Evolutionary conservation across 805 yeast genomes (phyloP), one percentile per base, ranked within the genome.

Genomic region (Sugiyamaella chiloensis): DNA sequence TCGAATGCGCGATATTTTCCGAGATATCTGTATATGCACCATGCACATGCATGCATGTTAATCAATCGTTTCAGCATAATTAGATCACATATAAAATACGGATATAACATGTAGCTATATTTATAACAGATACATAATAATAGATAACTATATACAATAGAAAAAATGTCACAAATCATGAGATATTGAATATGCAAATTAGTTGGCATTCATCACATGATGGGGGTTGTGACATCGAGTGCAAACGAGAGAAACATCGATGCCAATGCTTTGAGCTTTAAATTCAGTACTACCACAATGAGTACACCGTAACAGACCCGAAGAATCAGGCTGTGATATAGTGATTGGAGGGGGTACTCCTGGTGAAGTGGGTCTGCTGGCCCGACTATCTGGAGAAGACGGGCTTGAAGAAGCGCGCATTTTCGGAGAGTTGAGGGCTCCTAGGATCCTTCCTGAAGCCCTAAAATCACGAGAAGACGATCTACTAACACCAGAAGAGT

Each of bases 391-490:
- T 19, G 37, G 37, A 12, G 42, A 26, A 17, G 42, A 24, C 11
- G 47, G 47, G 32, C 47, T 44, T n/a, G n/a, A n/a, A 14, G 20
- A 27, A 8, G 47, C 26, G 7, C 47, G 35, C 36, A 39, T 29
- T 19, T 19, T 24, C 4, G 47, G 47, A 7, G 36, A 24, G 37
- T 44, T 44, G 26, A 44, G 37, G 12, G 34, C 35, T 6, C 19
- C 27, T 1, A 44, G 37, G 3, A 14, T 30, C 20, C 12, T 17
- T 14, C 42, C 17, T 5, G 47, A 44, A 7, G 47, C 42, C 36
- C 46, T 14, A n/a, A 29, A 26, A 23, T 17, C 31, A 21, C 31
- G 24, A 20, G 26, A 26, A 17, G 44, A 27, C 14, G 49, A 46
- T 19, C 46, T 5, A 24, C 31, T 40, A 19, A 30, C 12, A 7